Conservation (phyloP, 768 basidiomycete genomes). For the Phylloporus rhodoxanthus region DNA sequence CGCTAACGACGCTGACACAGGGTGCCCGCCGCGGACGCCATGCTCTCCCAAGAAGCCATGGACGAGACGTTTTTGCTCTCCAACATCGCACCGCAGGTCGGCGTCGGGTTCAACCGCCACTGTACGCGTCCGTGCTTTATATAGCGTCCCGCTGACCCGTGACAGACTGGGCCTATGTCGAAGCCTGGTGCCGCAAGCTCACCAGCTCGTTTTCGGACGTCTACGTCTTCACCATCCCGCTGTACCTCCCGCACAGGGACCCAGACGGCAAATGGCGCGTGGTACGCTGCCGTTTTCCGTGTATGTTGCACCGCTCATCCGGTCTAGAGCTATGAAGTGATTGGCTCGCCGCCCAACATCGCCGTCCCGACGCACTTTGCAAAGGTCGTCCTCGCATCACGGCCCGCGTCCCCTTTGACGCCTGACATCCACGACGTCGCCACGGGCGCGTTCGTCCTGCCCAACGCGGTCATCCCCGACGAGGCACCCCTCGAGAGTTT, state of each 20-base stretch:
- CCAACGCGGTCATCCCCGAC: constrained; percentile 90
- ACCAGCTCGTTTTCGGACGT: constrained; percentile 89
- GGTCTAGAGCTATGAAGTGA: constrained; percentile 93
- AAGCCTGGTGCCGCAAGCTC: constrained; percentile 90
- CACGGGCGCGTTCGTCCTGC: constrained; percentile 91
- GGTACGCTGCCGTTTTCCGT: too few relatives aligned
- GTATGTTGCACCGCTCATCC: too few relatives aligned
- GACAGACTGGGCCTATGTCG: constrained; percentile 94
- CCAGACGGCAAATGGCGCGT: constrained; percentile 93
- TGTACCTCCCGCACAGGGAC: constrained; percentile 87
- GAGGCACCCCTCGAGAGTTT: constrained; percentile 76
- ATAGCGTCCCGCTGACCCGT: neutral
- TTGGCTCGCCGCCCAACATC: constrained; percentile 85
- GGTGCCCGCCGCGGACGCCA: constrained; percentile 97
- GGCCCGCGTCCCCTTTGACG: constrained; percentile 65
- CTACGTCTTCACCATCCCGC: constrained; percentile 93
- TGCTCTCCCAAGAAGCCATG: constrained; percentile 59
- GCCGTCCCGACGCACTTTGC: constrained; percentile 98
- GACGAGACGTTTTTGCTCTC: constrained; percentile 91
- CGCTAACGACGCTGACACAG: constrained; percentile 34
- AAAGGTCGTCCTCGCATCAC: constrained; percentile 82
- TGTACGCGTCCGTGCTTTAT: too few relatives aligned
- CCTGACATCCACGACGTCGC: constrained; percentile 71
- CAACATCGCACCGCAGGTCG: constrained; percentile 98
- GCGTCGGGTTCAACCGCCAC: constrained; percentile 94